Conservation (phyloP, 1,139 yeast genomes). For the Eremothecium cymbalariae region DNA sequence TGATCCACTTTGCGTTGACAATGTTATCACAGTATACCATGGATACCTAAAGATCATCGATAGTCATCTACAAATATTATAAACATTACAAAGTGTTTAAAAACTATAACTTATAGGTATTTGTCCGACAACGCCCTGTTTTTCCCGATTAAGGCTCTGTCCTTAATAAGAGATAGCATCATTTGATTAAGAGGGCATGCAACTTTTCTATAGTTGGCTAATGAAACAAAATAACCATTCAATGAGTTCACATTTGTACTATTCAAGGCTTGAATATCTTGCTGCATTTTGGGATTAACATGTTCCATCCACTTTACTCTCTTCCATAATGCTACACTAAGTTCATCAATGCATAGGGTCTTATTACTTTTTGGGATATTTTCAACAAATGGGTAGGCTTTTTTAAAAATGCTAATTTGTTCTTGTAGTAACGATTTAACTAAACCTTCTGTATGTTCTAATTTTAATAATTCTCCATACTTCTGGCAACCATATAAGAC, state of each 20-base stretch:
- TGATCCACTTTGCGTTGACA: slow-evolving; percentile 11
- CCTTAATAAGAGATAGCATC: slow-evolving; percentile 42
- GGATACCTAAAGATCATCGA: slow-evolving; percentile 22
- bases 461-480: slow-evolving; percentile 53
- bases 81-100: background rate
- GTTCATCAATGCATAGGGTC: too few relatives aligned
- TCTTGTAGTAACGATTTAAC: slow-evolving; percentile 42
- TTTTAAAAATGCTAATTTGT: slow-evolving; percentile 37
- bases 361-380: too few relatives aligned
- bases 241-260: slow-evolving; percentile 58
- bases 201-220: slow-evolving; percentile 40
- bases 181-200: slow-evolving; percentile 42
- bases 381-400: slow-evolving; percentile 38
- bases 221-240: slow-evolving; percentile 51
- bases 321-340: too few relatives aligned
- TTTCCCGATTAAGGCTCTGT: slow-evolving; percentile 31
- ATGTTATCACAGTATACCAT: slow-evolving; percentile 15
- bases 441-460: slow-evolving; percentile 32
- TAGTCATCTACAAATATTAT: slow-evolving; percentile 11
- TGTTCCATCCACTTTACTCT: slow-evolving; percentile 37
- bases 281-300: slow-evolving; percentile 62
- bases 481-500: slow-evolving; percentile 54
- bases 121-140: slow-evolving; percentile 17
- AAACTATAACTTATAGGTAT: slow-evolving; percentile 14
- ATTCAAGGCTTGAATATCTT: slow-evolving; percentile 46